These are phyloP conservation scores for Dendrobium chrysotoxum DNA, from an alignment of 106 monocot species.

Conservation along the genomic window DNA sequence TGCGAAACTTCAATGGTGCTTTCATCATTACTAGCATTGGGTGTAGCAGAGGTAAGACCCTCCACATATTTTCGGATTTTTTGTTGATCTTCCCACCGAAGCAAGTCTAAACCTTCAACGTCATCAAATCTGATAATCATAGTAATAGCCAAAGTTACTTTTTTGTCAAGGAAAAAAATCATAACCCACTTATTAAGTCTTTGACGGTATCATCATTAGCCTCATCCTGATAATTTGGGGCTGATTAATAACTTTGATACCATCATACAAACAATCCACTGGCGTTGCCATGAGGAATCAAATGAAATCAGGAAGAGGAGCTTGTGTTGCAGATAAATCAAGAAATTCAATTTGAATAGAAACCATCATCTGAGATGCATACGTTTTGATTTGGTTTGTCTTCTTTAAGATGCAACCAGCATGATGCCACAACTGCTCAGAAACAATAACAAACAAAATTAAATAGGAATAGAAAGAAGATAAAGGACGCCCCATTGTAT, in stretches of 20 bases:
- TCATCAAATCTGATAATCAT: slow-evolving; percentile 58
- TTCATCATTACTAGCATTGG: slow-evolving; percentile 23
- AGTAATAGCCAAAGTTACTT: slow-evolving; percentile 1
- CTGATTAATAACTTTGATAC: not conserved
- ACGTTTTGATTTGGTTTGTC: slow-evolving; percentile 88
- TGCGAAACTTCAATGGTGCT: slow-evolving; percentile 78
- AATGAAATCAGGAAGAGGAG: not conserved
- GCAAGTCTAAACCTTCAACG: slow-evolving; percentile 80
- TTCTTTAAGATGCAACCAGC: slow-evolving; percentile 86
- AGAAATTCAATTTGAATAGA: not conserved
- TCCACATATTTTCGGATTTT: slow-evolving; percentile 74
- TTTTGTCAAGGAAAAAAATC: not conserved
- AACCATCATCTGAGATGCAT: slow-evolving; percentile 15
- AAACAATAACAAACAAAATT: not conserved
- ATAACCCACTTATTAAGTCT: not conserved
- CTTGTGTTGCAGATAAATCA: not conserved
- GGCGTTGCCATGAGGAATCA: not conserved
- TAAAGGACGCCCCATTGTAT: not conserved
- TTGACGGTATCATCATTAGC: not conserved
- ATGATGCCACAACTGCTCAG: slow-evolving; percentile 94
- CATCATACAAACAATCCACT: not conserved
- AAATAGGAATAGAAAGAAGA: not conserved
- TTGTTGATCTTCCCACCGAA: slow-evolving; percentile 95
- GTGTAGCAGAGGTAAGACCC: slow-evolving; percentile 11
- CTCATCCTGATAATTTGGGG: not conserved